A percentile compares a stretch with the other conserved stretches of the same genome.
Evolutionary conservation across 2,329 filamentous ascomycete species (phyloP).

Genomic region (Aspergillus sp.): DNA sequence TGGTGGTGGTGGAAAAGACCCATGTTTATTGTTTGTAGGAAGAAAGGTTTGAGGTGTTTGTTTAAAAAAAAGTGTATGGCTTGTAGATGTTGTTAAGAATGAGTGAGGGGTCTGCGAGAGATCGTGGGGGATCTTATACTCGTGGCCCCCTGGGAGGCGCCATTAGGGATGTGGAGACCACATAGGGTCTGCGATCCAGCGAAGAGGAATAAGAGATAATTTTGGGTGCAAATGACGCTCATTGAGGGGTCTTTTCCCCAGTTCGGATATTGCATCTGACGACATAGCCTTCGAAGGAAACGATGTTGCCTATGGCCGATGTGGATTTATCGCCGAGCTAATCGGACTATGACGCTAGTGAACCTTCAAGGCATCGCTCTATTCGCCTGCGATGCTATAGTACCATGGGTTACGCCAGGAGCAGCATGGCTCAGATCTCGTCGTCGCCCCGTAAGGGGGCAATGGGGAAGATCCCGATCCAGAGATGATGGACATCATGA

Average conservation of each 20-base stretch:
- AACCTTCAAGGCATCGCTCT: background rate
- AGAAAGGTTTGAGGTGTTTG: background rate
- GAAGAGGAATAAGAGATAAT: background rate
- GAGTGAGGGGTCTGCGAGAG: background rate
- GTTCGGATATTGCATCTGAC: background rate
- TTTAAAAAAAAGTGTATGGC: too few species aligned
- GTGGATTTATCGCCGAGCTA: background rate
- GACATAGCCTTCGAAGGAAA: background rate
- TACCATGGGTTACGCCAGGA: background rate
- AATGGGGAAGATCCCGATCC: background rate
- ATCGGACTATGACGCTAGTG: slow-evolving; percentile 1
- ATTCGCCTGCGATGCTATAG: background rate
- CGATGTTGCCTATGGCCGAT: slow-evolving; percentile 1
- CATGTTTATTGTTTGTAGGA: background rate
- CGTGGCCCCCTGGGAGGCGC: background rate
- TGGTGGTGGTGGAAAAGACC: slow-evolving; percentile 5
- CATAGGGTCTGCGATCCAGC: background rate
- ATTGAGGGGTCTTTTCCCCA: background rate
- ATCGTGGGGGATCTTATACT: slow-evolving; percentile 3
- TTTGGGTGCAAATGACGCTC: background rate
- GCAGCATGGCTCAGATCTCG: background rate
- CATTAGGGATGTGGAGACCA: background rate
- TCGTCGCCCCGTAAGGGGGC: background rate
- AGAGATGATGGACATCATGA: background rate
- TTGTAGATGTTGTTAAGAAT: background rate